Base-by-base conservation (phyloP, 768 basidiomycete genomes). In the Serpula lacrymans region DNA sequence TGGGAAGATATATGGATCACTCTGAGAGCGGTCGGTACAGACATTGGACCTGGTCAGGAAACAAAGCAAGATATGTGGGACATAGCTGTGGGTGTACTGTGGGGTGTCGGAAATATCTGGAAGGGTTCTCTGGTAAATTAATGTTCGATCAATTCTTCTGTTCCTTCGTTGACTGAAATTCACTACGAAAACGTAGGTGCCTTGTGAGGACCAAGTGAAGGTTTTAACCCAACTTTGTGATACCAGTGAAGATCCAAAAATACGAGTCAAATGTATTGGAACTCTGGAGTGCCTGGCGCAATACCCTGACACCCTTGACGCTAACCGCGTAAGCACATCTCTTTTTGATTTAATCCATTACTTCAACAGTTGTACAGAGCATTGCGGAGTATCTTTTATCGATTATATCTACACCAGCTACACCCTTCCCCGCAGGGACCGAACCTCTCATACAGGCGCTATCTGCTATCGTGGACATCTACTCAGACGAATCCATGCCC, bases 381-480 rank as follows among this genome's bases (percentile, higher is more conserved):
- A 86, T 90, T 39, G 67, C 85, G 3, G 58, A 67, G 29, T 87
- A 84, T 57, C 55, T 90, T 10, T 54, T 91, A n/a, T 77, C 78
- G 13, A 60, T 84, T 14, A 66, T 88, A 11, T 77, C 82, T 5
- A 66, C 68, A 2, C 49, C 62, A 4, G 51, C 61, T 4, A 46
- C 48, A 9, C 57, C 69, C 1, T 68, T 76, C 5, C 55, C 68
- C 16, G 63, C 67, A 39, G 74, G 71, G 39, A 75, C 78, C 0
- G 89, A 93, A 56, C 74, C 84, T 0, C 68, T 86, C 38, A 72
- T 96, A 18, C 88, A 93, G 52, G 78, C 80, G 1, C 69, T 77
- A 7, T 90, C 92, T 11, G 87, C 87, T 18, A 68, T 96, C 32
- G 88, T 96, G 43, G 93, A 96, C 57, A 89, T 95, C 37, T 97